phyloP scores from a whole-genome alignment of 129 eudicot genomes.

The Flaveria ramosissima region DNA sequence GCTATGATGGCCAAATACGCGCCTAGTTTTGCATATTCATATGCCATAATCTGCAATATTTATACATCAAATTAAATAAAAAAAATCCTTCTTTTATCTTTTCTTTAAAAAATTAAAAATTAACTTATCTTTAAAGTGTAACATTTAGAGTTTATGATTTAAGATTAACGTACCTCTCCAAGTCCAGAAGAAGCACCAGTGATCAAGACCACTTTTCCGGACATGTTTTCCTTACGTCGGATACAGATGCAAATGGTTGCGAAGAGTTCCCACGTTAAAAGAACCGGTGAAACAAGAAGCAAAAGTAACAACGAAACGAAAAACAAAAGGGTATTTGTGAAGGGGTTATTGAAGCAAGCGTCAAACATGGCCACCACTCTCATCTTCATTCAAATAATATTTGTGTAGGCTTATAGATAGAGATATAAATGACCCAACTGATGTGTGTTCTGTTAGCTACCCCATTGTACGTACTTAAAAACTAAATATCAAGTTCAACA shows the following conservation, averaged over 20 bases:
- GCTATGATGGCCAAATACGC: constrained; percentile 39
- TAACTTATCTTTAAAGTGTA: too few species aligned
- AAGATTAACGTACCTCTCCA: constrained; percentile 41
- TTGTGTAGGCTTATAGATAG: too few species aligned
- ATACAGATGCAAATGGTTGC: constrained; percentile 10
- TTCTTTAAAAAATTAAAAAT: too few species aligned
- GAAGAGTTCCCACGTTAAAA: constrained; percentile 30
- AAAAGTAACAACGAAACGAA: constrained; percentile 25
- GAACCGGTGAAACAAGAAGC: constrained; percentile 20
- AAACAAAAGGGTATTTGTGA: constrained; percentile 25
- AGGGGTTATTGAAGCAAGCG: constrained; percentile 16
- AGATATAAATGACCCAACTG: too few species aligned
- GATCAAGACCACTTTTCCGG: constrained; percentile 48
- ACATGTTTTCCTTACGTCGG: constrained; percentile 29
- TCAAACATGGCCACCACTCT: constrained; percentile 31
- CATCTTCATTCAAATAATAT: too few species aligned
- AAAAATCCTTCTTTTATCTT: not conserved
- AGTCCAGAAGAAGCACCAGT: constrained; percentile 58
- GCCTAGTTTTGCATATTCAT: constrained; percentile 49
- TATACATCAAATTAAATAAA: not conserved
- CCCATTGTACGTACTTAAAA: too few species aligned
- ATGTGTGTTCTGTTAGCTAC: too few species aligned
- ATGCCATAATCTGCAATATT: constrained; percentile 39
- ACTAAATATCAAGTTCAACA: too few species aligned
- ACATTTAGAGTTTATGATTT: too few species aligned